Conservation (phyloP, 768 basidiomycete genomes). For the Amanita inopinata region DNA sequence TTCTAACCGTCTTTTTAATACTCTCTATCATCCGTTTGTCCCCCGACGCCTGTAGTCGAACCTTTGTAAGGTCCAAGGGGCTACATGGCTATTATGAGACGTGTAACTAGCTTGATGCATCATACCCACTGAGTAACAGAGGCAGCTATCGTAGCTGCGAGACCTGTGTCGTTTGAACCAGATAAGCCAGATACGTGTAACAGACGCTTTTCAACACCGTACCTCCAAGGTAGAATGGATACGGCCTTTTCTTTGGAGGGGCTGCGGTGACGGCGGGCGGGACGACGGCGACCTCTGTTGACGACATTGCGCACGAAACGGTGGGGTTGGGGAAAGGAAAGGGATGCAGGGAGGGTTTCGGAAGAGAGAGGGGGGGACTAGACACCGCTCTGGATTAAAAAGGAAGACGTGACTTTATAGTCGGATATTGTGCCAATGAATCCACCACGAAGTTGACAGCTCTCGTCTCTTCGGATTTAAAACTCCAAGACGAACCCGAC, state of each 20-base stretch:
- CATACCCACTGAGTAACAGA: constrained; percentile 68
- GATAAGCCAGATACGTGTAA: background rate
- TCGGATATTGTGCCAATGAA: background rate
- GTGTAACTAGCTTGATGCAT: background rate
- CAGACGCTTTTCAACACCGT: constrained; percentile 13
- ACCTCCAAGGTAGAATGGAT: constrained; percentile 86
- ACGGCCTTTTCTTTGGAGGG: constrained; percentile 51
- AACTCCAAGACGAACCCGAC: too few species aligned
- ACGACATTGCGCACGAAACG: constrained; percentile 5
- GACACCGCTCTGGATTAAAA: background rate
- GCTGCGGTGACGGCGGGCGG: constrained; percentile 9
- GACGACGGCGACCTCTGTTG: constrained; percentile 7
- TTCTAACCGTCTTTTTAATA: constrained; percentile 72
- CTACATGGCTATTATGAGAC: constrained; percentile 21
- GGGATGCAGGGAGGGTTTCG: background rate
- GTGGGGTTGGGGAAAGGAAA: background rate
- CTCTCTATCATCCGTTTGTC: constrained; percentile 87
- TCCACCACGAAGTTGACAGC: background rate
- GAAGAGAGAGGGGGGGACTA: too few species aligned
- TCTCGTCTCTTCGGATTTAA: background rate
- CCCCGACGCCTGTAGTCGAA: constrained; percentile 83
- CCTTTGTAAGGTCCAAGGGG: constrained; percentile 85
- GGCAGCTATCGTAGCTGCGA: constrained; percentile 84
- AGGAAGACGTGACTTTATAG: background rate
- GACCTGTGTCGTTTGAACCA: constrained; percentile 25